Evolutionary conservation across 1,139 yeast genomes (phyloP).

Genomic region (Yamadazyma jaroonii): DNA sequence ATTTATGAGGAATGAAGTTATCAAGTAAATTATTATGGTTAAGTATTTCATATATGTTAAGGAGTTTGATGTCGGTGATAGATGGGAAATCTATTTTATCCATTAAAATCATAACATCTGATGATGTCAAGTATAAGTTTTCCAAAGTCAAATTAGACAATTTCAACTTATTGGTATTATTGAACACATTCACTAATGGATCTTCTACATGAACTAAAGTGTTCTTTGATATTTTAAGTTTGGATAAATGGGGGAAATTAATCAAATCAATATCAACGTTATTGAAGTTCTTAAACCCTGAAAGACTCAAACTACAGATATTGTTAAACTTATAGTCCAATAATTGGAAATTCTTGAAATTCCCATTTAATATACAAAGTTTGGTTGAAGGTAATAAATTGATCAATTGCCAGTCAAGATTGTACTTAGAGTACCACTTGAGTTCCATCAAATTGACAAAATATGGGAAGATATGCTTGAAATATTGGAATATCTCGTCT

Average conservation of each 20-base stretch:
- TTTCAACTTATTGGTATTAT: constrained; percentile 9
- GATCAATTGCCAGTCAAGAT: constrained; percentile 15
- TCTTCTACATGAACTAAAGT: constrained; percentile 15
- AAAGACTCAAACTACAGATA: constrained; percentile 17
- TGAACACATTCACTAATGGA: constrained; percentile 13
- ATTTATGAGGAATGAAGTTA: background rate
- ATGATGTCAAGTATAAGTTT: constrained; percentile 15
- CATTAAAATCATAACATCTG: constrained; percentile 14
- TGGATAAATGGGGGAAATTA: constrained; percentile 14
- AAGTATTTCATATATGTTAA: constrained; percentile 20
- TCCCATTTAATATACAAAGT: constrained; percentile 18
- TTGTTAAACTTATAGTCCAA: constrained; percentile 9
- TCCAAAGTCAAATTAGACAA: constrained; percentile 16
- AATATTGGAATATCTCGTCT: constrained; percentile 17
- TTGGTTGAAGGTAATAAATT: constrained; percentile 13
- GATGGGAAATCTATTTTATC: constrained; percentile 12
- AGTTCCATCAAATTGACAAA: constrained; percentile 20
- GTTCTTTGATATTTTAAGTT: constrained; percentile 18
- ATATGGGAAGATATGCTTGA: constrained; percentile 18
- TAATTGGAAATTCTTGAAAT: constrained; percentile 17
- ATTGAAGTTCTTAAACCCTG: constrained; percentile 17
- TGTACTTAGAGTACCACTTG: constrained; percentile 21
- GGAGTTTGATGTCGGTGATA: constrained; percentile 18
- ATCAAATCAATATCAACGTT: constrained; percentile 15
- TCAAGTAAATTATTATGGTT: constrained; percentile 1